Evolutionary conservation across 768 basidiomycete species (phyloP).

Genomic region (Lactarius deliciosus): DNA sequence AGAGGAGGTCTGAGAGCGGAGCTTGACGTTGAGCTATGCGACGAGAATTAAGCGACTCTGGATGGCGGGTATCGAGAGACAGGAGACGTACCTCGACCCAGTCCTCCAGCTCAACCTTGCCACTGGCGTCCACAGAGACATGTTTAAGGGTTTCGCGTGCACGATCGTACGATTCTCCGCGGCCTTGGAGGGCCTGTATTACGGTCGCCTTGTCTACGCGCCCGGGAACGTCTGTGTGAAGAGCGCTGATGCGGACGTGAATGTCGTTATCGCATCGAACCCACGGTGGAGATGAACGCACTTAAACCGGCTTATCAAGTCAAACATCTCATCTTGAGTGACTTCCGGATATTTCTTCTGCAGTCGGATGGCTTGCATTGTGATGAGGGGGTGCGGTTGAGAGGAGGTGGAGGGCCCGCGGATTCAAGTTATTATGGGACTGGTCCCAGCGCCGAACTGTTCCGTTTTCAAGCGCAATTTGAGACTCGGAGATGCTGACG

Average conservation of each 20-base stretch:
- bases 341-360: constrained; percentile 93
- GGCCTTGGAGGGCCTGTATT: constrained; percentile 71
- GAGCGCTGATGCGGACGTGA: constrained; percentile 46
- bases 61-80: background rate
- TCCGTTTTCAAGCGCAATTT: background rate
- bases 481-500: background rate
- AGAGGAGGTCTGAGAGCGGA: constrained; percentile 50
- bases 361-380: constrained; percentile 81
- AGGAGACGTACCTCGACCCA: constrained; percentile 82
- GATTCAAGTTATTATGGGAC: constrained; percentile 16
- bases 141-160: constrained; percentile 89
- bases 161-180: constrained; percentile 88
- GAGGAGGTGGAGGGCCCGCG: constrained; percentile 5
- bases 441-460: background rate
- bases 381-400: constrained; percentile 14
- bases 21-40: constrained; percentile 75
- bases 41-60: constrained; percentile 6
- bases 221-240: constrained; percentile 77
- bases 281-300: constrained; percentile 43
- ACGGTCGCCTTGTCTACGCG: constrained; percentile 81
- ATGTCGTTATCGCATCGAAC: constrained; percentile 26
- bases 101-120: constrained; percentile 95
- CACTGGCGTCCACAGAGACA: constrained; percentile 91
- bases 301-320: constrained; percentile 96
- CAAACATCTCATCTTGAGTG: constrained; percentile 90